Percentiles rank a stretch among this genome's conserved stretches.
Evolutionary conservation across 2,329 filamentous ascomycete genomes (phyloP).

Genomic region (Pseudogymnoascus sp.): DNA sequence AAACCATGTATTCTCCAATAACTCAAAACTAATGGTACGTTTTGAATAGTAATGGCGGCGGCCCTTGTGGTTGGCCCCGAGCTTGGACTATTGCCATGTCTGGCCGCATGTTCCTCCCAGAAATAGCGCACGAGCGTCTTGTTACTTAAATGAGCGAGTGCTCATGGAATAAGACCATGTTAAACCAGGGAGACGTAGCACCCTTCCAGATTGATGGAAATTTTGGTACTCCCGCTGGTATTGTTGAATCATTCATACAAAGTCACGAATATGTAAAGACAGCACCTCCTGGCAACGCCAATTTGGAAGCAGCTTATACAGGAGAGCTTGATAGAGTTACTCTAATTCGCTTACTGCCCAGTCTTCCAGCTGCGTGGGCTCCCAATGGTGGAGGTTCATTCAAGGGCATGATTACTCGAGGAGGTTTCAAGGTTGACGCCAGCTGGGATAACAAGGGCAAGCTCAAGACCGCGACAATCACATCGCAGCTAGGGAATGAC

Average conservation of each 20-base stretch:
- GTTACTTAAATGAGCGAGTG: background rate
- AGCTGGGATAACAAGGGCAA: conserved; percentile 13
- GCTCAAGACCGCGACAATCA: background rate
- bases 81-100: background rate
- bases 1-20: background rate
- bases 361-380: conserved; percentile 20
- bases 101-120: background rate
- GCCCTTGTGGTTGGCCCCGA: background rate
- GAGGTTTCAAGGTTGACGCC: conserved; percentile 18
- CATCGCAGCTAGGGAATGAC: background rate
- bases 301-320: background rate
- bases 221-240: conserved; percentile 39
- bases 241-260: conserved; percentile 40
- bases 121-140: background rate
- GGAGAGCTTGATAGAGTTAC: background rate
- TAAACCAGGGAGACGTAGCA: background rate
- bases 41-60: background rate
- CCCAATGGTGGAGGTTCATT: conserved; percentile 15
- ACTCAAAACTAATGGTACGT: background rate
- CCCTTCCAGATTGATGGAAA: conserved; percentile 45
- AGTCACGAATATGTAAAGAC: conserved; percentile 25
- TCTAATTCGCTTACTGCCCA: conserved; percentile 18
- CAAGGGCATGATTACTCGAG: conserved; percentile 17
- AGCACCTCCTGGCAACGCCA: background rate
- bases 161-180: background rate